These are phyloP conservation scores for Keithomyces neogunnii DNA, from an alignment of 2,329 filamentous ascomycete genomes.

Conservation along the genomic window DNA sequence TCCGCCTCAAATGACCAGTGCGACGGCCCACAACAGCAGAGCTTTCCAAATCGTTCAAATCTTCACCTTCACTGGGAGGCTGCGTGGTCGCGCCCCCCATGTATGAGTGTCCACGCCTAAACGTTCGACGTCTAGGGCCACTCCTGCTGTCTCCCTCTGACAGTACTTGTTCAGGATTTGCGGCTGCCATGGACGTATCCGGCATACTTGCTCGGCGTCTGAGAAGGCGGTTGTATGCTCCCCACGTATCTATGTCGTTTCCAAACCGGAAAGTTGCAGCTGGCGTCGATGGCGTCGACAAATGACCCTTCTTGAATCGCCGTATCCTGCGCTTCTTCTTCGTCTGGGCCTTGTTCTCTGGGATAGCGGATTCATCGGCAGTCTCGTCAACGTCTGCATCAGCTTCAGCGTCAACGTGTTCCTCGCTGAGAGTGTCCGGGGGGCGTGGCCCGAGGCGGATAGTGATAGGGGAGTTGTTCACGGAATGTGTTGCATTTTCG, in stretches of 20 bases:
- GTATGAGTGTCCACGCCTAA: constrained; percentile 52
- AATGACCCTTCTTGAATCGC: constrained; percentile 42
- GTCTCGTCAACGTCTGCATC: constrained; percentile 46
- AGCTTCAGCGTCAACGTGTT: constrained; percentile 34
- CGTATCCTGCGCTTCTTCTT: constrained; percentile 56
- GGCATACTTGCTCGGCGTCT: constrained; percentile 59
- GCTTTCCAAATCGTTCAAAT: constrained; percentile 43
- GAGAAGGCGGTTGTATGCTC: constrained; percentile 40
- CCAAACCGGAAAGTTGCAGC: constrained; percentile 28
- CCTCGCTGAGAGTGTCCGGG: constrained; percentile 45
- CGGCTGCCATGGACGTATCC: constrained; percentile 32
- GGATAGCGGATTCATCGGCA: constrained; percentile 60
- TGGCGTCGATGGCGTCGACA: constrained; percentile 60
- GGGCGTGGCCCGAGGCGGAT: constrained; percentile 37
- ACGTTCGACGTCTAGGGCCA: constrained; percentile 40
- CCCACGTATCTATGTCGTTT: constrained; percentile 31
- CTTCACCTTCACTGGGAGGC: constrained; percentile 32
- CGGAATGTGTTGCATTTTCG: constrained; percentile 31
- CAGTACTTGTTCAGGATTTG: constrained; percentile 51
- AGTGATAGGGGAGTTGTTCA: constrained; percentile 39
- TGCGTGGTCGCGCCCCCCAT: constrained; percentile 38
- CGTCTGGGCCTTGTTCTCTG: constrained; percentile 30
- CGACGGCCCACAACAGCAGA: constrained; percentile 40
- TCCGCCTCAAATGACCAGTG: constrained; percentile 55
- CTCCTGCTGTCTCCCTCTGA: constrained; percentile 71